Conservation (phyloP, 176 grass and related monocot species). For the Panicum miliaceum region DNA sequence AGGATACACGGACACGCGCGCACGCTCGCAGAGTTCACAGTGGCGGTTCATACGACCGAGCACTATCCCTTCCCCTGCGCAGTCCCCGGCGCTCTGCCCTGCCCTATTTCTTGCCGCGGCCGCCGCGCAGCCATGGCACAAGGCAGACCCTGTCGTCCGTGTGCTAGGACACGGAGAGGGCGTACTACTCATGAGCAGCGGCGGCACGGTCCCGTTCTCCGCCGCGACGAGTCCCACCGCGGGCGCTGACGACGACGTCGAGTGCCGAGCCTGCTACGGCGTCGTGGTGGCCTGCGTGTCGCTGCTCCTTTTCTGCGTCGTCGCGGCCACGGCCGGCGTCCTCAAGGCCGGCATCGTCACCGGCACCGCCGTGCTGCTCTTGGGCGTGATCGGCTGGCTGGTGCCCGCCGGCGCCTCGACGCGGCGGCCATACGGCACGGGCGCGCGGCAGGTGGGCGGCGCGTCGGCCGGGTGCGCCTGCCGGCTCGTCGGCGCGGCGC, state of each 20-base stretch:
- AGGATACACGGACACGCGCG: too few relatives aligned
- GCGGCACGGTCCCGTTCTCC: too few relatives aligned
- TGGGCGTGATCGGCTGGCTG: constrained; percentile 23
- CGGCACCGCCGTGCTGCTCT: background rate
- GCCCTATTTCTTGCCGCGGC: background rate
- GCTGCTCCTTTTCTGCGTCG: constrained; percentile 25
- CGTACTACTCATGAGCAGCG: too few relatives aligned
- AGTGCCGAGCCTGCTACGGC: constrained; percentile 28
- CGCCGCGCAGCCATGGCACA: background rate
- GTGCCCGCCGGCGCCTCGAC: background rate
- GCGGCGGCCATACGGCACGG: background rate
- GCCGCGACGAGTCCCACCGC: too few relatives aligned
- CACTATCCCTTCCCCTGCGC: background rate
- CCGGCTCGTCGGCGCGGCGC: background rate
- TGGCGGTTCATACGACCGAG: background rate
- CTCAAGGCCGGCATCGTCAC: background rate
- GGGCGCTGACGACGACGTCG: background rate
- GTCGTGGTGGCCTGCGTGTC: background rate
- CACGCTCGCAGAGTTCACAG: background rate
- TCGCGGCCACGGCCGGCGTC: constrained; percentile 8
- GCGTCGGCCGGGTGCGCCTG: background rate
- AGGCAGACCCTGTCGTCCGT: too few relatives aligned
- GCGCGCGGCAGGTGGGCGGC: too few relatives aligned
- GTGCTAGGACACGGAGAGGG: too few relatives aligned
- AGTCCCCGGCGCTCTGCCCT: background rate